phyloP scores from a whole-genome alignment of 2,329 filamentous ascomycete genomes.

The Colletotrichum simmondsii region DNA sequence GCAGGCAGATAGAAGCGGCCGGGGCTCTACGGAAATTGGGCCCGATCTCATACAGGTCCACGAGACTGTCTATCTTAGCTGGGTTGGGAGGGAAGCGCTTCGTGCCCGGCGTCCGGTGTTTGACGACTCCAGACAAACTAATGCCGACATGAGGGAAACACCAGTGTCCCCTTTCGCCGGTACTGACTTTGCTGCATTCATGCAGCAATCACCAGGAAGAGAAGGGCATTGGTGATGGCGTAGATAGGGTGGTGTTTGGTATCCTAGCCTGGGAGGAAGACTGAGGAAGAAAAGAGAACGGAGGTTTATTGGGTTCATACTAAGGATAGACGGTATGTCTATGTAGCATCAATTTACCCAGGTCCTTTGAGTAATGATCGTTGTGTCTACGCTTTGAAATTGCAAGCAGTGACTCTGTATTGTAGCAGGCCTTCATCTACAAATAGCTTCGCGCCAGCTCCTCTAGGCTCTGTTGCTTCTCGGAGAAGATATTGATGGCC shows the following conservation, averaged over 20 bases:
- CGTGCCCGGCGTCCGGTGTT: constrained; percentile 20
- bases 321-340: not conserved
- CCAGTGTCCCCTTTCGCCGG: constrained; percentile 25
- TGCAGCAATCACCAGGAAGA: constrained; percentile 1
- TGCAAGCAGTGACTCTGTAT: not conserved
- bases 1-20: constrained; percentile 36
- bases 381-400: not conserved
- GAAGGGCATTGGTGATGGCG: constrained; percentile 2
- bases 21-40: not conserved
- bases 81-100: constrained; percentile 44
- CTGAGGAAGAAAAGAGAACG: not conserved
- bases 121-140: constrained; percentile 15
- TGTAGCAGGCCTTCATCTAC: not conserved
- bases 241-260: not conserved
- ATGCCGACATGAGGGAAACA: constrained; percentile 2
- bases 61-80: constrained; percentile 49
- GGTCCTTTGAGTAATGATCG: not conserved
- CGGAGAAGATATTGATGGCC: constrained; percentile 68
- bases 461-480: constrained; percentile 65
- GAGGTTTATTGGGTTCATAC: not conserved
- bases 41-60: constrained; percentile 46
- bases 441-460: constrained; percentile 36
- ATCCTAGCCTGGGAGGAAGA: not conserved
- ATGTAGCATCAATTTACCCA: too few relatives aligned
- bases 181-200: constrained; percentile 30